Evolutionary conservation across 164 flowering plant species (phyloP).

Genomic region (Stephania japonica): DNA sequence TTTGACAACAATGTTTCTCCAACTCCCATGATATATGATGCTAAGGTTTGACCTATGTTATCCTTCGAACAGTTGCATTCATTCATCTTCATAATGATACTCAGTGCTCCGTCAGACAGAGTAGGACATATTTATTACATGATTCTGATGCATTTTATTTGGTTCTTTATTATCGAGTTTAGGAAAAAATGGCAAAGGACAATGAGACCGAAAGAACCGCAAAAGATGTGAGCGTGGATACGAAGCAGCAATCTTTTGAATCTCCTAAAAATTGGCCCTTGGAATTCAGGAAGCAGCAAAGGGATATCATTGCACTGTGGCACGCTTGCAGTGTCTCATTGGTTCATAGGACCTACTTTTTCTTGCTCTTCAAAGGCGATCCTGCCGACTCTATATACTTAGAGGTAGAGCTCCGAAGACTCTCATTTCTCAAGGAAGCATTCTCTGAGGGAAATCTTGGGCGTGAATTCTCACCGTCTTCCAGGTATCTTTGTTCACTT

Average conservation of each 20-base stretch:
- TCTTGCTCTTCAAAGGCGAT: slow-evolving; percentile 85
- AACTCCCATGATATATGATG: background rate
- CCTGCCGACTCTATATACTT: slow-evolving; percentile 68
- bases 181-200: slow-evolving; percentile 29
- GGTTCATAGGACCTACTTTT: slow-evolving; percentile 76
- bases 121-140: background rate
- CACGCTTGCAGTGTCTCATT: slow-evolving; percentile 60
- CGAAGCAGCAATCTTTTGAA: slow-evolving; percentile 34
- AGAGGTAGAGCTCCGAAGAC: slow-evolving; percentile 83
- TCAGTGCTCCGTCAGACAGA: background rate
- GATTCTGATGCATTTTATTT: background rate
- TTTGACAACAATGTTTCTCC: background rate
- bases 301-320: slow-evolving; percentile 80
- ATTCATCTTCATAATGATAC: background rate
- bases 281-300: slow-evolving; percentile 51
- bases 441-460: slow-evolving; percentile 27
- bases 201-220: slow-evolving; percentile 25
- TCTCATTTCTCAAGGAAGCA: slow-evolving; percentile 53
- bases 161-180: slow-evolving; percentile 15
- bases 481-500: slow-evolving; percentile 40
- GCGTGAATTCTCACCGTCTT: slow-evolving; percentile 30
- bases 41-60: background rate
- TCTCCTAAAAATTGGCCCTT: slow-evolving; percentile 36
- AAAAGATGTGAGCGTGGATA: slow-evolving; percentile 49
- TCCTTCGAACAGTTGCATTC: background rate